Evolutionary conservation across 108 stramenopile species (phyloP).

Genomic region (Cyclotella choctawhatcheeana): DNA sequence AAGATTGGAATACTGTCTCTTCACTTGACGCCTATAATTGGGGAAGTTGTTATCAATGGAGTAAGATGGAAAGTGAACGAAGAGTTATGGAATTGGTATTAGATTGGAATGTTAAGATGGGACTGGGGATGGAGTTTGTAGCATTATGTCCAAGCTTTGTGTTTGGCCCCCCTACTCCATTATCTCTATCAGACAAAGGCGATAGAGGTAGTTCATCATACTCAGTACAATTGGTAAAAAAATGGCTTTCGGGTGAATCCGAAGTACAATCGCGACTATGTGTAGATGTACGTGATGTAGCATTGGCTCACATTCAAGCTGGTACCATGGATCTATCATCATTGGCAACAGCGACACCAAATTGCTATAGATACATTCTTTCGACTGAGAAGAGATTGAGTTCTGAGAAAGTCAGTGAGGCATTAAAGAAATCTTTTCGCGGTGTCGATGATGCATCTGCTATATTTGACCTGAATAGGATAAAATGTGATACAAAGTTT

Average conservation of each 20-base stretch:
- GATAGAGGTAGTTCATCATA: slow-evolving; percentile 49
- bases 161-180: slow-evolving; percentile 70
- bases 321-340: slow-evolving; percentile 33
- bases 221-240: slow-evolving; percentile 67
- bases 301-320: slow-evolving; percentile 75
- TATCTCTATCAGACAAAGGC: neutral
- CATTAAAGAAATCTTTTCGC: slow-evolving; percentile 36
- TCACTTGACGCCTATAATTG: slow-evolving; percentile 70
- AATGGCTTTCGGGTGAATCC: slow-evolving; percentile 78
- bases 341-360: slow-evolving; percentile 11
- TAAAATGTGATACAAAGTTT: slow-evolving; percentile 69
- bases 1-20: slow-evolving; percentile 83
- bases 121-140: slow-evolving; percentile 56
- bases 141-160: slow-evolving; percentile 83
- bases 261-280: slow-evolving; percentile 80
- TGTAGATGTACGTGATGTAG: slow-evolving; percentile 85
- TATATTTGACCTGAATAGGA: slow-evolving; percentile 24
- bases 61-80: slow-evolving; percentile 80
- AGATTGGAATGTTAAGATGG: slow-evolving; percentile 58
- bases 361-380: slow-evolving; percentile 67
- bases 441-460: slow-evolving; percentile 3
- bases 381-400: slow-evolving; percentile 72
- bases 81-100: slow-evolving; percentile 60
- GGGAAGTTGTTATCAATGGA: slow-evolving; percentile 87
- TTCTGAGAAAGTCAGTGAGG: slow-evolving; percentile 64